These are phyloP conservation scores for Echinosophora koreensis DNA, from an alignment of 306 rosid species.

Conservation along the genomic window DNA sequence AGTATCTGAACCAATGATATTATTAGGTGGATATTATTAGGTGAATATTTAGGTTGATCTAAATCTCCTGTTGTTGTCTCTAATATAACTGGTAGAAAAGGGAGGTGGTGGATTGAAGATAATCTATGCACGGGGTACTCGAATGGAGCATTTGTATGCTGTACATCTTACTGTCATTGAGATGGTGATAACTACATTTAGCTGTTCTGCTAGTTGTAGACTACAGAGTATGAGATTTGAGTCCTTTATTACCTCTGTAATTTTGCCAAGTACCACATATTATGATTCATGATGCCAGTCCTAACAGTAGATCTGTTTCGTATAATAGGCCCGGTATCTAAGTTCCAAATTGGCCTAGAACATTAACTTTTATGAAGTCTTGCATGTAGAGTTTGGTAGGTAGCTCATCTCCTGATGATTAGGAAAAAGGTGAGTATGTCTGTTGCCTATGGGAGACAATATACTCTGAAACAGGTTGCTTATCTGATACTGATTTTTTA, in stretches of 20 bases:
- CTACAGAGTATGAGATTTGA: background rate
- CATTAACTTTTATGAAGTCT: background rate
- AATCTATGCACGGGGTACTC: background rate
- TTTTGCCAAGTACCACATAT: background rate
- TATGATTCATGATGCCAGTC: slow-evolving; percentile 1
- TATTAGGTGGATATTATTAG: background rate
- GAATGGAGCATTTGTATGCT: background rate
- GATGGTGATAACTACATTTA: slow-evolving; percentile 7
- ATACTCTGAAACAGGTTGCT: slow-evolving; percentile 32
- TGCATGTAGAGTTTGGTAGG: slow-evolving; percentile 25
- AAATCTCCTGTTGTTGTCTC: slow-evolving; percentile 2
- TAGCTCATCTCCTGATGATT: slow-evolving; percentile 35
- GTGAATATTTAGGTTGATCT: slow-evolving; percentile 25
- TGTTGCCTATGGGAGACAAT: slow-evolving; percentile 28
- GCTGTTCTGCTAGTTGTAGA: slow-evolving; percentile 14
- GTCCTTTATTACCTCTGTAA: background rate
- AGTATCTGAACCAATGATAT: slow-evolving; percentile 22
- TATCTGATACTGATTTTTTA: slow-evolving; percentile 37
- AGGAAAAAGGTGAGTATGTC: slow-evolving; percentile 1
- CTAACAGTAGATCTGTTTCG: slow-evolving; percentile 6
- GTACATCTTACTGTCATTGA: background rate
- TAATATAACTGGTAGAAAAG: slow-evolving; percentile 29
- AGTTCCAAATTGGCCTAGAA: slow-evolving; percentile 18
- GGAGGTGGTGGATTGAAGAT: slow-evolving; percentile 7
- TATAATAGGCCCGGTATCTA: slow-evolving; percentile 20